Conservation (phyloP, 106 monocot genomes). For the Dioscorea zingiberensis region DNA sequence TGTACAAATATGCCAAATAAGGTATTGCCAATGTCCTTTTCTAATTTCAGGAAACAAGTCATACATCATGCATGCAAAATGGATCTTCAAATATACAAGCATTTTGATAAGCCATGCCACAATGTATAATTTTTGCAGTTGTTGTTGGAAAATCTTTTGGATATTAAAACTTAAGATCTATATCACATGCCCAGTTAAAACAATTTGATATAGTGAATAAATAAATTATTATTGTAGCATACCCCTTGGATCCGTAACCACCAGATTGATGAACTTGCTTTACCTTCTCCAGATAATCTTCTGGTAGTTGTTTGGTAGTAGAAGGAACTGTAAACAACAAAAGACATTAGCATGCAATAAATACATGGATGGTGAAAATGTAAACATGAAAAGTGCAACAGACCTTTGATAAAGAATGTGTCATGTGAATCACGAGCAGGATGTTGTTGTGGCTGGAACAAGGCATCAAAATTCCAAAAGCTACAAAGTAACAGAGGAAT, state of each 20-base stretch:
- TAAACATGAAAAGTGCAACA: background rate
- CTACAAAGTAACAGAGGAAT: conserved; percentile 24
- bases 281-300: conserved; percentile 80
- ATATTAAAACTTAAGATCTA: too few relatives aligned
- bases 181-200: too few relatives aligned
- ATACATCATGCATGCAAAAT: too few relatives aligned
- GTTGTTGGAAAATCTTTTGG: too few relatives aligned
- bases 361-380: background rate
- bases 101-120: background rate
- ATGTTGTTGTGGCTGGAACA: conserved; percentile 97
- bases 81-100: background rate
- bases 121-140: too few relatives aligned
- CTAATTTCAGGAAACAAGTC: too few relatives aligned
- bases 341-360: background rate
- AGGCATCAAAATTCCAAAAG: conserved; percentile 99
- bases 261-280: conserved; percentile 83
- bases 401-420: conserved; percentile 92
- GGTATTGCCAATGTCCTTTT: too few relatives aligned
- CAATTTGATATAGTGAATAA: too few relatives aligned
- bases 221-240: conserved; percentile 5
- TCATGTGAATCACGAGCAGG: conserved; percentile 99
- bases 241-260: conserved; percentile 94
- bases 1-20: too few relatives aligned
- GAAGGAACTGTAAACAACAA: conserved; percentile 55
- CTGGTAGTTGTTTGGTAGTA: conserved; percentile 66